Conservation (phyloP, 768 basidiomycete genomes). For the Tricholomella constricta region DNA sequence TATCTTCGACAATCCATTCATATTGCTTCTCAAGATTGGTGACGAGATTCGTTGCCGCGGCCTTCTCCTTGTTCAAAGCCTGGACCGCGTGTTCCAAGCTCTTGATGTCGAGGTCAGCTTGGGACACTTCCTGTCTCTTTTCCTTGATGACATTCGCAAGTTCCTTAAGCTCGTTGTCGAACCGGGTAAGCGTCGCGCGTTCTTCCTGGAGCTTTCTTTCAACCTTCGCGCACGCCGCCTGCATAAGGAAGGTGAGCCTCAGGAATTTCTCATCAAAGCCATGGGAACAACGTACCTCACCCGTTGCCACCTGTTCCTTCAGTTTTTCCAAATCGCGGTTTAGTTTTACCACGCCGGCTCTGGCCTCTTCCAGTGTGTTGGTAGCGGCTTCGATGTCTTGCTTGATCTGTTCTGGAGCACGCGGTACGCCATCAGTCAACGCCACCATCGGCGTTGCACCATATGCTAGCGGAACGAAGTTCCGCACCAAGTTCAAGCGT, state of each 20-base stretch:
- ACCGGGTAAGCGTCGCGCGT: constrained; percentile 82
- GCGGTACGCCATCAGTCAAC: constrained; percentile 3
- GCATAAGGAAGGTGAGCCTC: background rate
- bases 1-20: constrained; percentile 89
- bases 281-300: constrained; percentile 41
- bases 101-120: constrained; percentile 66
- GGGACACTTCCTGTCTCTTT: constrained; percentile 70
- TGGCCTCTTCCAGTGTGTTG: constrained; percentile 41
- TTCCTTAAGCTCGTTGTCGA: constrained; percentile 84
- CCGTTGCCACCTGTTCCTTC: constrained; percentile 44
- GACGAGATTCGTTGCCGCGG: constrained; percentile 50
- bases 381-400: constrained; percentile 64
- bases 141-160: constrained; percentile 81
- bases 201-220: constrained; percentile 80
- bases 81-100: constrained; percentile 73
- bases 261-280: background rate
- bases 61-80: constrained; percentile 64
- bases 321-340: constrained; percentile 66
- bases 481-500: constrained; percentile 82
- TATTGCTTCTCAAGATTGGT: constrained; percentile 76
- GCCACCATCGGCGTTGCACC: too few species aligned
- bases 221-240: constrained; percentile 64
- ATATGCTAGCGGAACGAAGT: background rate
- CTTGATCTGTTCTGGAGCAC: constrained; percentile 72
- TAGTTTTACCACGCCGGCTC: constrained; percentile 51